Evolutionary conservation across 768 basidiomycete genomes (phyloP), one percentile per base, ranked within the genome.

Genomic region (Phallus indusiatus): DNA sequence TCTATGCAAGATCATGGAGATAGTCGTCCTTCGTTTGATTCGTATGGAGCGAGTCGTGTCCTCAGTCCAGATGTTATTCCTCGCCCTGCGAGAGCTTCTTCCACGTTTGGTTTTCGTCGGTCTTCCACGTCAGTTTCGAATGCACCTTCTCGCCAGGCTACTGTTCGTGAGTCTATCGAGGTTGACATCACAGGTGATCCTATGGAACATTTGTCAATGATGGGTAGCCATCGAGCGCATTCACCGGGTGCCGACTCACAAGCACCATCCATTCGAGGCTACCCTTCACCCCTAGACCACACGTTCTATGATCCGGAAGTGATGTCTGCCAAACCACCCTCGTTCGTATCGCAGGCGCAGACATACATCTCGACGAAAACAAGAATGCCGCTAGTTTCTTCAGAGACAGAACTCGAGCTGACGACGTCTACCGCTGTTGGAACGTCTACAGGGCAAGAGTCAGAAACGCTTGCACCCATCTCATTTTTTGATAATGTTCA

Each of bases 11-110:
- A 51, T 16, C n/a, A 51, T 17, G 56, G 56, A 5, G 49, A 36
- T n/a, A 51, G 49, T 52, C 57, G 57, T 51, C 57, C 57, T 22
- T 59, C 57, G 20, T 59, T 59, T 21, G 57, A 59, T 35, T 59
- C 57, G 17, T 59, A 36, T 46, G 54, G 54, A 16, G 54, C 54
- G 54, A 22, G 47, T 24, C 57, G 57, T 37, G 57, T 59, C 18
- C 57, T 33, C 16, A 52, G 57, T 35, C 50, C 57, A 14, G 55
- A 56, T 12, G 47, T 14, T 11, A 42, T 42, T 5, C 47, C 34
- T 14, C 37, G 50, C 11, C 57, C 48, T 36, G 24, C 57, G 20
- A 36, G 57, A 21, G 57, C 57, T 14, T 59, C 57, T 21, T 59
- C 57, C 11, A 59, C 57, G 22, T 59, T 59, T 46, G 57, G 57